Evolutionary conservation across 805 yeast species (phyloP).

Genomic region (Ogataea philodendri): DNA sequence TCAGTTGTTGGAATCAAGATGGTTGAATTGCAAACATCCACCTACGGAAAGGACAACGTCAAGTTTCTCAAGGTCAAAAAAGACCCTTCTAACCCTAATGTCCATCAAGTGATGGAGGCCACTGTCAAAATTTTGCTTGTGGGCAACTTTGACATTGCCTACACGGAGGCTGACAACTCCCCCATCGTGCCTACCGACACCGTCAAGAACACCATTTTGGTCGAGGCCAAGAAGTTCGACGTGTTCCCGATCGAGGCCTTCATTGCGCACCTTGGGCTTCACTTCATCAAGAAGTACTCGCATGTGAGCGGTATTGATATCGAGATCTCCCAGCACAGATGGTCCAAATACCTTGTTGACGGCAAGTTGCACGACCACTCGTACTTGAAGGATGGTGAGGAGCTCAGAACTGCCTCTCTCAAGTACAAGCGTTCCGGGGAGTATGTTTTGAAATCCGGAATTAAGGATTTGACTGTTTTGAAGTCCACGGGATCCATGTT

Average conservation of each 20-base stretch:
- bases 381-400: slow-evolving; percentile 81
- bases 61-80: slow-evolving; percentile 86
- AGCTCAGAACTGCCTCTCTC: slow-evolving; percentile 61
- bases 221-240: slow-evolving; percentile 77
- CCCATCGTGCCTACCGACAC: slow-evolving; percentile 95
- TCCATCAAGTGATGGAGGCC: slow-evolving; percentile 83
- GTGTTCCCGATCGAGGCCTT: slow-evolving; percentile 91
- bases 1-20: slow-evolving; percentile 14
- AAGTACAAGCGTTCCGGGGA: slow-evolving; percentile 52
- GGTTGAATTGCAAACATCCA: slow-evolving; percentile 43
- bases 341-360: slow-evolving; percentile 73
- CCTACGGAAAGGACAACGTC: slow-evolving; percentile 92
- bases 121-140: slow-evolving; percentile 71
- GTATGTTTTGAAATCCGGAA: slow-evolving; percentile 60
- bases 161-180: slow-evolving; percentile 84
- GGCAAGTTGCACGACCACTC: slow-evolving; percentile 83
- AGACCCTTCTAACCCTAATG: slow-evolving; percentile 66
- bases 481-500: slow-evolving; percentile 93
- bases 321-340: slow-evolving; percentile 65
- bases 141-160: slow-evolving; percentile 77
- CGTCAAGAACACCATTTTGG: slow-evolving; percentile 81
- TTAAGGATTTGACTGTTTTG: slow-evolving; percentile 77
- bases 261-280: slow-evolving; percentile 80
- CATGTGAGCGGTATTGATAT: slow-evolving; percentile 75
- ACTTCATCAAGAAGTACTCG: slow-evolving; percentile 71